Conservation (phyloP, 805 yeast species). For the Ogataea wickerhamii region DNA sequence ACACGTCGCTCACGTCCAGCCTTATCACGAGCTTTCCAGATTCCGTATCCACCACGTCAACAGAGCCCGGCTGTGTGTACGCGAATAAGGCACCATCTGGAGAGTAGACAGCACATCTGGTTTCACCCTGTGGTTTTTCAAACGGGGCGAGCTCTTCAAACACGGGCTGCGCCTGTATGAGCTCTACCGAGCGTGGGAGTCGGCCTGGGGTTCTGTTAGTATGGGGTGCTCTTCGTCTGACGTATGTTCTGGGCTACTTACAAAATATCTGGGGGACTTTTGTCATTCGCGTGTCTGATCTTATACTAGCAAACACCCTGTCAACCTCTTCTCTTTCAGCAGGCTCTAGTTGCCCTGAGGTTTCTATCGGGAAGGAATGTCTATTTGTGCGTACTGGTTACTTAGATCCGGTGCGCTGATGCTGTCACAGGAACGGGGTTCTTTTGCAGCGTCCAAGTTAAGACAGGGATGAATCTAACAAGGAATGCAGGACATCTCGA, state of each 20-base stretch:
- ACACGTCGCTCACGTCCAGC: slow-evolving; percentile 61
- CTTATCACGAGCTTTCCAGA: slow-evolving; percentile 44
- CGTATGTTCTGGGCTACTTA: slow-evolving; percentile 6
- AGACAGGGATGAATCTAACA: too few relatives aligned
- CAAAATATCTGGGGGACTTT: slow-evolving; percentile 29
- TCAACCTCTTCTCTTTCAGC: too few relatives aligned
- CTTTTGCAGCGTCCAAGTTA: too few relatives aligned
- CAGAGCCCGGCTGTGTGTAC: slow-evolving; percentile 62
- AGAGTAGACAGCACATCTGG: slow-evolving; percentile 64
- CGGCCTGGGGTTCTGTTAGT: slow-evolving; percentile 39
- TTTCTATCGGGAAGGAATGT: too few relatives aligned
- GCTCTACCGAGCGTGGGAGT: slow-evolving; percentile 53
- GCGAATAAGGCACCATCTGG: slow-evolving; percentile 68
- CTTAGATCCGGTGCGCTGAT: too few relatives aligned
- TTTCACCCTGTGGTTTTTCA: slow-evolving; percentile 38
- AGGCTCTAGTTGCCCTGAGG: too few relatives aligned
- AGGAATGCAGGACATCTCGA: too few relatives aligned
- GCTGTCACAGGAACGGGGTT: too few relatives aligned
- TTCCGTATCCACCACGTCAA: slow-evolving; percentile 55
- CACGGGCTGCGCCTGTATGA: slow-evolving; percentile 46
- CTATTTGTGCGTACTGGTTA: too few relatives aligned
- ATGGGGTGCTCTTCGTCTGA: background rate
- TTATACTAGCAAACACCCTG: too few relatives aligned
- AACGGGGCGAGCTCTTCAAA: slow-evolving; percentile 31
- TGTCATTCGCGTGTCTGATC: too few relatives aligned